These are phyloP conservation scores for Epichloe sibirici DNA, from an alignment of 2,329 filamentous ascomycete genomes.

Conservation along the genomic window DNA sequence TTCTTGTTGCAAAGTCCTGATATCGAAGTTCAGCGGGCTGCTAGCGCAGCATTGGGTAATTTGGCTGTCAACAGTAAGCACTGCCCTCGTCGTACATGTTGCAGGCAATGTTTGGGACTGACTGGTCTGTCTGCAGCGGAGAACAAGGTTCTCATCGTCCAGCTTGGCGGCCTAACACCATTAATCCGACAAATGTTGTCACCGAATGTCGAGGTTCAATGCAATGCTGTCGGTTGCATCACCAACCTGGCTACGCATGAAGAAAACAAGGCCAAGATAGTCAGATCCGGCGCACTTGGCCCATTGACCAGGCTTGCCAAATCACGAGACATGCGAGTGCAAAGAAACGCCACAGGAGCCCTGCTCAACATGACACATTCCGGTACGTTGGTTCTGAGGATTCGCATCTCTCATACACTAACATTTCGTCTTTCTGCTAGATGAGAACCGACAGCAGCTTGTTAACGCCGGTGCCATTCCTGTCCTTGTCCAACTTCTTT, in stretches of 20 bases:
- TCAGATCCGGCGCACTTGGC: conserved; percentile 80
- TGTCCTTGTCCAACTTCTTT: conserved; percentile 87
- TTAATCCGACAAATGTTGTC: conserved; percentile 98
- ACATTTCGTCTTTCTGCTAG: conserved; percentile 29
- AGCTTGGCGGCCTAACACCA: conserved; percentile 77
- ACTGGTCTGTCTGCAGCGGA: conserved; percentile 57
- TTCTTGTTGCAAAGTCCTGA: conserved; percentile 90
- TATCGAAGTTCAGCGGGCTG: conserved; percentile 92
- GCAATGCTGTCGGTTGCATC: conserved; percentile 97
- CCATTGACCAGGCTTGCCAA: conserved; percentile 87
- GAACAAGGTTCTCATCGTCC: conserved; percentile 95
- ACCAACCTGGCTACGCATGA: conserved; percentile 97
- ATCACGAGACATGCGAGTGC: conserved; percentile 96
- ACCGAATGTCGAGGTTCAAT: conserved; percentile 94
- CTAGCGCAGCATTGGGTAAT: conserved; percentile 90
- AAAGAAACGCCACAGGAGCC: conserved; percentile 92
- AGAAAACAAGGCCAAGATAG: conserved; percentile 98
- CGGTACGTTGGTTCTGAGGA: conserved; percentile 40
- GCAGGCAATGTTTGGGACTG: background rate
- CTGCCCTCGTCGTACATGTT: background rate
- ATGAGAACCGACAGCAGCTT: conserved; percentile 94
- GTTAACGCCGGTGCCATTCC: conserved; percentile 97
- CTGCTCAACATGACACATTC: conserved; percentile 99
- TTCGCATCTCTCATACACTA: background rate
- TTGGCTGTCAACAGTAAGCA: conserved; percentile 86